Percentiles rank a stretch among this genome's conserved stretches.
Conservation (phyloP, 352 stramenopile genomes). For the Phytophthora syringae region DNA sequence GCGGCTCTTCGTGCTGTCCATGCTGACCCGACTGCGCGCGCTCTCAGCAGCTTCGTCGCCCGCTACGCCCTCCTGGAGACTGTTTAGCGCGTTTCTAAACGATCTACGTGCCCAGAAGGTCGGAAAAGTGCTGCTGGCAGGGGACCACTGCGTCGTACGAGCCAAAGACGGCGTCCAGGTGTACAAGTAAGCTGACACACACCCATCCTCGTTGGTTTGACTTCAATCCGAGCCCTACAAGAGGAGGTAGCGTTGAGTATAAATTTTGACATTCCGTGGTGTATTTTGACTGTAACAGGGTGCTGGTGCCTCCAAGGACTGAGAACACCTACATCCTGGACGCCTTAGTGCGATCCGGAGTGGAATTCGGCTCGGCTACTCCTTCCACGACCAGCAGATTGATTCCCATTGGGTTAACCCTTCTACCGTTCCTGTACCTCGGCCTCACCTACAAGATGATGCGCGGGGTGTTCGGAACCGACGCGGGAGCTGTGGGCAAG, state of each 20-base stretch:
- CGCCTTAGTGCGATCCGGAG: slow-evolving; percentile 57
- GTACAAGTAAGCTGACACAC: slow-evolving; percentile 58
- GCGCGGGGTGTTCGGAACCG: slow-evolving; percentile 60
- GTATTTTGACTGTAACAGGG: slow-evolving; percentile 38
- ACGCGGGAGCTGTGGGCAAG: slow-evolving; percentile 66
- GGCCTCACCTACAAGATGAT: slow-evolving; percentile 88
- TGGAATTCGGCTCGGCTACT: slow-evolving; percentile 72
- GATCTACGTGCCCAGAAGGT: slow-evolving; percentile 58
- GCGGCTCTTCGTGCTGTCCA: slow-evolving; percentile 41
- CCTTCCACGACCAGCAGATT: slow-evolving; percentile 55
- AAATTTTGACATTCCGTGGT: slow-evolving; percentile 12
- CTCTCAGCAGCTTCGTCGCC: slow-evolving; percentile 18
- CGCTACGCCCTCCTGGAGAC: slow-evolving; percentile 42
- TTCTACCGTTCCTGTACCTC: slow-evolving; percentile 86
- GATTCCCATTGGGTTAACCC: slow-evolving; percentile 62
- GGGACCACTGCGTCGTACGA: slow-evolving; percentile 65
- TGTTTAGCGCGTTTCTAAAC: slow-evolving; percentile 78
- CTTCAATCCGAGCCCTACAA: slow-evolving; percentile 2
- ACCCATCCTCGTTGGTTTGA: slow-evolving; percentile 1
- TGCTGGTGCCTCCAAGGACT: slow-evolving; percentile 76
- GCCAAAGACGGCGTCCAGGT: slow-evolving; percentile 42
- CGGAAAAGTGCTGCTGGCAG: slow-evolving; percentile 68
- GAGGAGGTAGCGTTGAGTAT: slow-evolving; percentile 9
- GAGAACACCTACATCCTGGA: slow-evolving; percentile 77
- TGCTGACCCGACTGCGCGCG: slow-evolving; percentile 35